Evolutionary conservation across 352 stramenopile species (phyloP).

Genomic region (Phytophthora meadii): DNA sequence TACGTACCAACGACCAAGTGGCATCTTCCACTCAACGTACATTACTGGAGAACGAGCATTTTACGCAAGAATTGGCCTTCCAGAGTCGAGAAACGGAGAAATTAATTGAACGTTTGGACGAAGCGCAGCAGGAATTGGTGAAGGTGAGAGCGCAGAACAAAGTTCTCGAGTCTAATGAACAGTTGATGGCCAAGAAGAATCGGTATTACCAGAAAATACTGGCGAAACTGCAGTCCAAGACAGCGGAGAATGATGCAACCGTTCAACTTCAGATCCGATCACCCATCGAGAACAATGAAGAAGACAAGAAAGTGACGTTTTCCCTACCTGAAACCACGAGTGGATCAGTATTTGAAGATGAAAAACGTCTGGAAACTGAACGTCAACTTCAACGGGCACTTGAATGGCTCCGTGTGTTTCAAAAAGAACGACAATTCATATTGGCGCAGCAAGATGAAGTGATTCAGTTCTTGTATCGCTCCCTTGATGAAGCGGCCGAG

Average conservation of each 20-base stretch:
- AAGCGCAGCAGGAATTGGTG: constrained; percentile 54
- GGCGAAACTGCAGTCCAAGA: constrained; percentile 41
- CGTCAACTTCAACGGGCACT: constrained; percentile 39
- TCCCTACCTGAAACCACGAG: constrained; percentile 1
- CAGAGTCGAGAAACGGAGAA: constrained; percentile 81
- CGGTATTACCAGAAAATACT: constrained; percentile 79
- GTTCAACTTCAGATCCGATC: constrained; percentile 20
- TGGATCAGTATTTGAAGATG: constrained; percentile 8
- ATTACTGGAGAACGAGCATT: constrained; percentile 84
- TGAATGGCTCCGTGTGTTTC: constrained; percentile 59
- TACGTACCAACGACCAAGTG: constrained; percentile 70
- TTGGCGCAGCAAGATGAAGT: constrained; percentile 71
- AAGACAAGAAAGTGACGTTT: constrained; percentile 11
- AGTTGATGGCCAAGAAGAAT: constrained; percentile 67
- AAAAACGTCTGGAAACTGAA: constrained; percentile 36
- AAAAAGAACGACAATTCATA: constrained; percentile 64
- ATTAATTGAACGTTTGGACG: constrained; percentile 50
- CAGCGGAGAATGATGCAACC: not conserved
- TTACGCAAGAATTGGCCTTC: constrained; percentile 74
- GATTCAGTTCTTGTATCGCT: constrained; percentile 62
- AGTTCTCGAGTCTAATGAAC: constrained; percentile 60
- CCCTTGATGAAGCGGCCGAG: constrained; percentile 42
- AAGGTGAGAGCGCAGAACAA: constrained; percentile 56
- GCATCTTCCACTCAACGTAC: constrained; percentile 77
- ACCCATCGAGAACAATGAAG: constrained; percentile 16